A percentile compares a stretch with the other conserved stretches of the same genome.
These are phyloP conservation scores for Hypholoma sublateritium DNA, from an alignment of 768 basidiomycete species.

Conservation along the genomic window DNA sequence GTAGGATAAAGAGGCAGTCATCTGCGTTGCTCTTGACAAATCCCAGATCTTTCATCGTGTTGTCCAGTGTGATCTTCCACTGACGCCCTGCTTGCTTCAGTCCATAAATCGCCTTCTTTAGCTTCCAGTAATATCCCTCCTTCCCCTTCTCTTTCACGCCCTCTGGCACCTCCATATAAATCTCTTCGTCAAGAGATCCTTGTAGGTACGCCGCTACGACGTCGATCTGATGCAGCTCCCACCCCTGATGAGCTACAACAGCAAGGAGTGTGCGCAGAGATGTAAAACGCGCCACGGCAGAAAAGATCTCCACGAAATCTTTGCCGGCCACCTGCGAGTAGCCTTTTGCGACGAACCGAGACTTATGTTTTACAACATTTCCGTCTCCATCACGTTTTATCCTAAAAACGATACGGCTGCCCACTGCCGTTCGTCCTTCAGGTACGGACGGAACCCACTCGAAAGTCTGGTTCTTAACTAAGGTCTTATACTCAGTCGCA, in stretches of 20 bases:
- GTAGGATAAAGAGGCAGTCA: no score
- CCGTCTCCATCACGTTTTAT: conserved; percentile 18
- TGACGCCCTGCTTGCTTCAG: conserved; percentile 31
- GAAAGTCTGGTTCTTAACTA: conserved; percentile 8
- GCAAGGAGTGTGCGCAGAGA: conserved; percentile 20
- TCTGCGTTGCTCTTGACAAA: no score
- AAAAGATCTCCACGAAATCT: conserved; percentile 33
- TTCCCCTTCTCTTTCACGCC: conserved; percentile 15
- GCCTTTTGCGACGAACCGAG: conserved; percentile 23
- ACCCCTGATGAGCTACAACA: conserved; percentile 12
- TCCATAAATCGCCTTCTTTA: conserved; percentile 32
- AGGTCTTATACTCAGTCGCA: conserved; percentile 8
- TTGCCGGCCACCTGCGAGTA: conserved; percentile 29
- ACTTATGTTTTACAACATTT: conserved; percentile 19
- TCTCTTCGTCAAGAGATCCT: conserved; percentile 23
- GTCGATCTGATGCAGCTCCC: conserved; percentile 17
- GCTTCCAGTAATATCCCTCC: conserved; percentile 9
- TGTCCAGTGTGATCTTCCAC: conserved; percentile 27
- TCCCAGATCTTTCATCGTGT: no score
- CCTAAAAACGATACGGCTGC: conserved; percentile 17
- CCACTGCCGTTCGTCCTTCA: conserved; percentile 18
- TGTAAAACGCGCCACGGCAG: conserved; percentile 21
- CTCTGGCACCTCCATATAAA: conserved; percentile 25
- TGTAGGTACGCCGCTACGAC: conserved; percentile 25
- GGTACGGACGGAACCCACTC: conserved; percentile 4